Conservation (phyloP, 2,329 filamentous ascomycete genomes). For the Sporothrix phasma region DNA sequence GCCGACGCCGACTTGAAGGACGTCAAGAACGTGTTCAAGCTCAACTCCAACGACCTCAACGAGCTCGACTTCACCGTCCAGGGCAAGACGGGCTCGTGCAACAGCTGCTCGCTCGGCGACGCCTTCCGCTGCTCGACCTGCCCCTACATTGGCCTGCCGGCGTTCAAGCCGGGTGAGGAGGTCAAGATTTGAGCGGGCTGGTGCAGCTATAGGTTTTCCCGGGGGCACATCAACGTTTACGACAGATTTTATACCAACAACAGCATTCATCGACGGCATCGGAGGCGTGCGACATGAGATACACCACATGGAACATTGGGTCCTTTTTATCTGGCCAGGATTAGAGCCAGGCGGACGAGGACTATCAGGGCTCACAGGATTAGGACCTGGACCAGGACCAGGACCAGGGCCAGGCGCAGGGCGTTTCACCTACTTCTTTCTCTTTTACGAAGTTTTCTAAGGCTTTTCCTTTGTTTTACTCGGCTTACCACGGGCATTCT, state of each 20-base stretch:
- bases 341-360: conserved; percentile 1
- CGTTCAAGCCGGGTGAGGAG: conserved; percentile 96
- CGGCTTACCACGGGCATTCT: neutral
- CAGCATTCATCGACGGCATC: neutral
- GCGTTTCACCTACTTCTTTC: neutral
- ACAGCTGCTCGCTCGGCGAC: conserved; percentile 83
- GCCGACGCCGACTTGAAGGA: conserved; percentile 28
- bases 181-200: conserved; percentile 79
- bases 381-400: too few species aligned
- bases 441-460: neutral
- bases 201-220: conserved; percentile 54
- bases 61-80: conserved; percentile 97
- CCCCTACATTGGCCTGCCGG: conserved; percentile 83
- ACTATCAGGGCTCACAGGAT: too few species aligned
- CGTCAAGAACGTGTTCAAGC: conserved; percentile 46
- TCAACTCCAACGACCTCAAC: conserved; percentile 67
- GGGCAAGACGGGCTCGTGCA: conserved; percentile 86
- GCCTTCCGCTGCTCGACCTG: conserved; percentile 66
- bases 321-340: conserved; percentile 1
- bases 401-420: neutral
- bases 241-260: neutral
- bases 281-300: neutral
- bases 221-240: neutral
- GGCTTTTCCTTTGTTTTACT: neutral
- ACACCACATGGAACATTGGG: neutral